These are phyloP conservation scores for Globisporangium orthogonon DNA, from an alignment of 352 stramenopile genomes.

Conservation along the genomic window DNA sequence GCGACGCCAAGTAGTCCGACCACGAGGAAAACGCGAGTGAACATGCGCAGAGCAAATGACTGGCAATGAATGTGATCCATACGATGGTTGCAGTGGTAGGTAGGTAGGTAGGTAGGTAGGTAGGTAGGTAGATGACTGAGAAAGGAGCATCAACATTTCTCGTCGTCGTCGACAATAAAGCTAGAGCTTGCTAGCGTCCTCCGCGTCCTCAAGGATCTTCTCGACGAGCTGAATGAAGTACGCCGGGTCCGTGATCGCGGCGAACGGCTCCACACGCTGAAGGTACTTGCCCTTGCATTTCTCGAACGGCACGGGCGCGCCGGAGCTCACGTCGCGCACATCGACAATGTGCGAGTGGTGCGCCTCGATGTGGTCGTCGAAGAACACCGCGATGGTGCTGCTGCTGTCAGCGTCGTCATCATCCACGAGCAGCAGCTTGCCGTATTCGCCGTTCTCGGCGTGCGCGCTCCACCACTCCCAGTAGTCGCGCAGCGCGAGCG, in stretches of 20 bases:
- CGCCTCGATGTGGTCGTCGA: constrained; percentile 78
- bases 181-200: constrained; percentile 4
- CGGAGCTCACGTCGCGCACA: constrained; percentile 48
- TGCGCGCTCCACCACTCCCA: constrained; percentile 85
- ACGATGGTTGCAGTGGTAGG: too few relatives aligned
- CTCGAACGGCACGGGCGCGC: constrained; percentile 45
- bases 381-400: constrained; percentile 36
- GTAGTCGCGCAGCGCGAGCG: constrained; percentile 71
- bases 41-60: too few relatives aligned
- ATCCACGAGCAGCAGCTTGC: constrained; percentile 65
- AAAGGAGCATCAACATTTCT: too few relatives aligned
- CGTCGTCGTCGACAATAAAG: neutral
- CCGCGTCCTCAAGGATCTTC: constrained; percentile 15
- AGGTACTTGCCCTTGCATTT: constrained; percentile 46
- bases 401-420: constrained; percentile 11
- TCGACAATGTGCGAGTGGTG: constrained; percentile 77
- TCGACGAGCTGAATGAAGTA: constrained; percentile 71
- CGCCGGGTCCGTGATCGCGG: constrained; percentile 62
- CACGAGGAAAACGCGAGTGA: too few relatives aligned
- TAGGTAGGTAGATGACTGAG: too few relatives aligned
- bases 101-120: neutral
- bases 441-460: constrained; percentile 66
- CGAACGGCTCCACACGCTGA: constrained; percentile 73
- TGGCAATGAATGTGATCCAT: too few relatives aligned
- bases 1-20: constrained; percentile 3